phyloP scores from a whole-genome alignment of 805 yeast species.

The Yamadazyma sp. region DNA sequence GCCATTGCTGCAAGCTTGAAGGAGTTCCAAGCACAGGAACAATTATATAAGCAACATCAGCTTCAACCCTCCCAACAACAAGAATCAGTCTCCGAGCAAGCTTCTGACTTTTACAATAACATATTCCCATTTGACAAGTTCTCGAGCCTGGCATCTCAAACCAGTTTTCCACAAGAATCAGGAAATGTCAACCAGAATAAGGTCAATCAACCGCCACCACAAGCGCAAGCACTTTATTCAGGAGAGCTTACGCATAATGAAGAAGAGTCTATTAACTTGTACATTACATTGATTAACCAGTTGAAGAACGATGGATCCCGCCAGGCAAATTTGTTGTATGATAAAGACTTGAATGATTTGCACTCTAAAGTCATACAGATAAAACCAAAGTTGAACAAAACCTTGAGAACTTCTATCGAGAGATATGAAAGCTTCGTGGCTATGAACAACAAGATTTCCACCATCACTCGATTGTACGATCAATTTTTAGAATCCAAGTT shows the following conservation, averaged over 20 bases:
- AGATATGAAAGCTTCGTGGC: conserved; percentile 68
- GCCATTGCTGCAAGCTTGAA: conserved; percentile 90
- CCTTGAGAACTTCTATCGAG: conserved; percentile 55
- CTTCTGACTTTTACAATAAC: conserved; percentile 31
- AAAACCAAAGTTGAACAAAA: conserved; percentile 67
- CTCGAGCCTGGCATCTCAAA: neutral
- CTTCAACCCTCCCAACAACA: conserved; percentile 17
- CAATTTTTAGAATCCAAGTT: conserved; percentile 59
- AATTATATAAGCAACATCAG: conserved; percentile 15
- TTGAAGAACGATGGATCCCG: conserved; percentile 47
- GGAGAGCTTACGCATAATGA: conserved; percentile 57
- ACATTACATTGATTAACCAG: conserved; percentile 63
- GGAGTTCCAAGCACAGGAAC: conserved; percentile 54
- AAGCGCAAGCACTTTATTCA: conserved; percentile 7
- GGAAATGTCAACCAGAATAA: no score
- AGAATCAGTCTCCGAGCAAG: conserved; percentile 15
- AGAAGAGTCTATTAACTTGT: conserved; percentile 66
- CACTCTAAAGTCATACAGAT: conserved; percentile 59
- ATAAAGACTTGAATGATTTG: conserved; percentile 53
- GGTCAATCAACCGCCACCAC: conserved; percentile 6
- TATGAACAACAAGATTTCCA: conserved; percentile 74
- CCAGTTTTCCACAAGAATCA: neutral
- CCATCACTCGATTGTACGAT: conserved; percentile 76
- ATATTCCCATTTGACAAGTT: conserved; percentile 22
- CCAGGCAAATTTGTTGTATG: conserved; percentile 39